Evolutionary conservation across 73 alveolate species (phyloP).

Genomic region (Symbiodinium pilosum): DNA sequence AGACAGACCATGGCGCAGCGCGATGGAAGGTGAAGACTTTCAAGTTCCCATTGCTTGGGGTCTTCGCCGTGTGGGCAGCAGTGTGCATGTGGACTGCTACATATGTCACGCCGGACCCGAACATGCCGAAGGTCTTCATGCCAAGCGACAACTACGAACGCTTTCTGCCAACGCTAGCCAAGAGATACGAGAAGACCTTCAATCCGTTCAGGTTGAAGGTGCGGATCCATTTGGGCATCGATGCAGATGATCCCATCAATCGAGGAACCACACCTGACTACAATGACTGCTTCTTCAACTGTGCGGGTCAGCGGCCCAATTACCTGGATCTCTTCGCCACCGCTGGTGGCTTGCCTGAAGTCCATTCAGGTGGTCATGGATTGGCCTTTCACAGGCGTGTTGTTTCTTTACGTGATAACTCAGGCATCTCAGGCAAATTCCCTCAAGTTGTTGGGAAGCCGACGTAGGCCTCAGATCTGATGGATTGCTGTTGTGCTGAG

Average conservation of each 20-base stretch:
- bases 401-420: no score
- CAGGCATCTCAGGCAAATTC: no score
- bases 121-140: constrained; percentile 66
- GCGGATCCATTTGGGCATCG: constrained; percentile 50
- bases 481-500: no score
- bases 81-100: constrained; percentile 66
- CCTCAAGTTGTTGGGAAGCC: neutral
- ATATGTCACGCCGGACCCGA: constrained; percentile 69
- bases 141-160: constrained; percentile 80
- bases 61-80: constrained; percentile 41
- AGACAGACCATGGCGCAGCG: neutral
- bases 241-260: constrained; percentile 58
- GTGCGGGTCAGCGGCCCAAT: constrained; percentile 84
- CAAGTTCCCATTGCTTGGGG: constrained; percentile 60
- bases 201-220: constrained; percentile 71
- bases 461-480: neutral
- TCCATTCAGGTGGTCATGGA: no score
- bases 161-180: constrained; percentile 62
- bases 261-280: constrained; percentile 92
- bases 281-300: constrained; percentile 91
- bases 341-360: constrained; percentile 9
- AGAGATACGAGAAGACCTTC: constrained; percentile 42
- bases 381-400: no score
- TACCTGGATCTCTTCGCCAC: constrained; percentile 62
- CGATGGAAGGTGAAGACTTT: constrained; percentile 27